Base-by-base conservation (phyloP, 345 rosid species). In the Eucalyptus marginata region DNA sequence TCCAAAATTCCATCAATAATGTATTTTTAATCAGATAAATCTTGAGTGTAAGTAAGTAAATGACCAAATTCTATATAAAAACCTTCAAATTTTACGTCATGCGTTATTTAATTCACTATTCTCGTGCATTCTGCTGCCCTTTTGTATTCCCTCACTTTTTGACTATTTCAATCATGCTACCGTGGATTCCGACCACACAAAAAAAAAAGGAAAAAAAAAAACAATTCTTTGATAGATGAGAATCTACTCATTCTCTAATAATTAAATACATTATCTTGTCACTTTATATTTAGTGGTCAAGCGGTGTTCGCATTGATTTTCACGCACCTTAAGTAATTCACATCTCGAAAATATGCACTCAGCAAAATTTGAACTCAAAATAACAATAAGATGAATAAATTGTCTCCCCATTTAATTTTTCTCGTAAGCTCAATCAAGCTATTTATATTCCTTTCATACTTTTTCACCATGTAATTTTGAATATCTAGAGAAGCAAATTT, bases 191-290 rank as follows among this genome's bases (percentile, higher is more conserved):
- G 29, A 56, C 62, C 62, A 56, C 29, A 56, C 16, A 16, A 9
- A 8, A 4, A 22, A 22, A 17, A 22, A 22, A 7, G 0, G 8
- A 4, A 0, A 18, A 0, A 18, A 24, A 22, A 9, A 56, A 10
- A 56, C 62, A 0, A 56, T 24, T 29, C 62, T 24, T 2, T 2
- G 15, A 36, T 40, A 20, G 16, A 11, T 6, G 29, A 40, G 84
- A 40, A 76, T 40, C 47, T 40, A 47, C 84, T 3, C 84, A 11
- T 76, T 76, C 13, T 20, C 47, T 40, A 76, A 40, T 71, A 36
- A 76, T 20, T 5, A 76, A 76, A 20, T 20, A 40, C 1, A 5
- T 20, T 76, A 10, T 36, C 43, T 2, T 5, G 2, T 40, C 15
- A 2, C 43, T 36, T 36, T 10, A 10, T 76, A 36, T 40, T 40